phyloP scores from a whole-genome alignment of 225 moss, liverwort and hornwort species.

The Takakia lepidozioides region DNA sequence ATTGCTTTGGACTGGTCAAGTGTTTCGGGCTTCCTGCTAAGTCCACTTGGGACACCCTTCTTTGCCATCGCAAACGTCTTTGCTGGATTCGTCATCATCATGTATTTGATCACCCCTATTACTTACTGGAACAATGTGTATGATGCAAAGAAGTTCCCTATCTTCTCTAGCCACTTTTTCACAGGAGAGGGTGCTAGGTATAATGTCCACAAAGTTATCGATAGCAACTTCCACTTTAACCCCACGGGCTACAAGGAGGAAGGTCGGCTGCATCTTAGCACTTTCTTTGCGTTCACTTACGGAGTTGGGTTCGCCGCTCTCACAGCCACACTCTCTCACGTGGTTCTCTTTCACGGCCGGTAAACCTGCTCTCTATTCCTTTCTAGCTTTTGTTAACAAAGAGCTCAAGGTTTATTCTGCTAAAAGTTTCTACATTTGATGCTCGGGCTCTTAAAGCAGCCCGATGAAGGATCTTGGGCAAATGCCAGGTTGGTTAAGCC shows the following conservation, averaged over 20 bases:
- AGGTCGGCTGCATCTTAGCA: slow-evolving; percentile 48
- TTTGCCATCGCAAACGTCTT: slow-evolving; percentile 54
- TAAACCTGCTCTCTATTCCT: slow-evolving; percentile 8
- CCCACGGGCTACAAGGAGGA: slow-evolving; percentile 36
- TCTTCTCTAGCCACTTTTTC: slow-evolving; percentile 56
- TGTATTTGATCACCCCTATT: slow-evolving; percentile 54
- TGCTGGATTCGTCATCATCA: slow-evolving; percentile 32
- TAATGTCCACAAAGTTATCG: slow-evolving; percentile 26
- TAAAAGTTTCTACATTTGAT: no score
- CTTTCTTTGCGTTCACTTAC: slow-evolving; percentile 56
- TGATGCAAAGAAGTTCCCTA: slow-evolving; percentile 38
- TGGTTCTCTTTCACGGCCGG: slow-evolving; percentile 65
- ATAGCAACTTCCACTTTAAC: slow-evolving; percentile 28
- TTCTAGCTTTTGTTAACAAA: no score
- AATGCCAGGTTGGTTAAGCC: no score
- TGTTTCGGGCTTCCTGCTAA: slow-evolving; percentile 38
- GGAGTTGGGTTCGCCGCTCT: slow-evolving; percentile 65
- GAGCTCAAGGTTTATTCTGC: no score
- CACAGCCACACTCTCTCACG: slow-evolving; percentile 49
- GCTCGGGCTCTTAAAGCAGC: no score
- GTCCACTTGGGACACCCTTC: slow-evolving; percentile 51
- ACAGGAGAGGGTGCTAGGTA: slow-evolving; percentile 27
- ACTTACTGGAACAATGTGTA: slow-evolving; percentile 51
- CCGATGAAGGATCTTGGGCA: no score
- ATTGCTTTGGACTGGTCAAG: slow-evolving; percentile 55